A percentile compares a stretch with the other conserved stretches of the same genome.
These are phyloP conservation scores for Lecanicillium sp. DNA, from an alignment of 2,329 filamentous ascomycete species.

Conservation along the genomic window DNA sequence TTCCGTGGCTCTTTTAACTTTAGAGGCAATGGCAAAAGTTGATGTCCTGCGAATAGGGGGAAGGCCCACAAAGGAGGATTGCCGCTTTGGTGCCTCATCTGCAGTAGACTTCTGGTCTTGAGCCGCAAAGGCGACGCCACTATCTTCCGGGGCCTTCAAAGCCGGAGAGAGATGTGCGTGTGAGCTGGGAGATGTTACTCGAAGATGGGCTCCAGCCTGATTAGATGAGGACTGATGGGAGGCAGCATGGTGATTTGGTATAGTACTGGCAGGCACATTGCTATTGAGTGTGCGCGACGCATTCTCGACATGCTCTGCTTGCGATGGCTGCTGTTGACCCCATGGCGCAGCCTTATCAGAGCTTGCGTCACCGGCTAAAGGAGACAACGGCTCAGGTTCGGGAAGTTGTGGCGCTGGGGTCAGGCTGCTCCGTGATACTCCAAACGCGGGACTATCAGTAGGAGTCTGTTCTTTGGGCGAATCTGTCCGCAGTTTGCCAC, in stretches of 20 bases:
- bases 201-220: too few relatives aligned
- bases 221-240: too few relatives aligned
- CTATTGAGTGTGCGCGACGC: too few relatives aligned
- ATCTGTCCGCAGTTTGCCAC: slow-evolving; percentile 20
- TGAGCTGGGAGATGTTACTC: too few relatives aligned
- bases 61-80: slow-evolving; percentile 47
- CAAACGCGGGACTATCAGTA: background rate
- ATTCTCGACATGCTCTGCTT: background rate
- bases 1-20: slow-evolving; percentile 24
- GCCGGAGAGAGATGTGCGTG: too few relatives aligned
- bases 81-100: slow-evolving; percentile 28
- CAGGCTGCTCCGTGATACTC: background rate
- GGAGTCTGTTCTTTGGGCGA: slow-evolving; percentile 3
- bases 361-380: slow-evolving; percentile 18
- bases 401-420: slow-evolving; percentile 14
- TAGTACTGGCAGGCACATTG: too few relatives aligned
- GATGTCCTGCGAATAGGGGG: slow-evolving; percentile 52
- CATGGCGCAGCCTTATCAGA: background rate
- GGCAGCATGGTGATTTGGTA: too few relatives aligned
- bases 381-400: slow-evolving; percentile 22
- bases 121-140: slow-evolving; percentile 6
- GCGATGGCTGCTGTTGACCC: background rate
- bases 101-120: slow-evolving; percentile 10
- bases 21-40: slow-evolving; percentile 39
- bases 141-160: slow-evolving; percentile 1